Percentiles rank a stretch among this genome's conserved stretches.
phyloP scores from a whole-genome alignment of 108 stramenopile species.

The Nitzschia sp. region DNA sequence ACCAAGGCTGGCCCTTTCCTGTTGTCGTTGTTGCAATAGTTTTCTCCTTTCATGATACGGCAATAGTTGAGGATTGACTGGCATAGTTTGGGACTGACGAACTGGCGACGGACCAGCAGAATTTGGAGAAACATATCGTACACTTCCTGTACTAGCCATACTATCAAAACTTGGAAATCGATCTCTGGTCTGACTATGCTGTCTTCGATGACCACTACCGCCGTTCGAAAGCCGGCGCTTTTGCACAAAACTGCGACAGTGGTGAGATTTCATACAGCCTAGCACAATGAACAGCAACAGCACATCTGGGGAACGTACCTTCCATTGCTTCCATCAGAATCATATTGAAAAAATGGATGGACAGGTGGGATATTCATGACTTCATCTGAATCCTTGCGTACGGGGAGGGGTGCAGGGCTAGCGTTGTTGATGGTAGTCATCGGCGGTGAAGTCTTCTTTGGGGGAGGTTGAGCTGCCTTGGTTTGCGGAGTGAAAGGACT shows the following conservation, averaged over 20 bases:
- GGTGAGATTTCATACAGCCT: neutral
- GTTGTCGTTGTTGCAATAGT: slow-evolving; percentile 34
- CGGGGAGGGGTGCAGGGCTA: neutral
- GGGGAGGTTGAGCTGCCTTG: neutral
- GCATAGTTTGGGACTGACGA: slow-evolving; percentile 1
- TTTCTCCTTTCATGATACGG: slow-evolving; percentile 58
- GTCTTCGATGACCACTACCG: neutral
- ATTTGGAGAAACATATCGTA: slow-evolving; percentile 6
- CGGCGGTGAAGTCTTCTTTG: neutral
- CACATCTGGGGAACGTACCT: slow-evolving; percentile 3
- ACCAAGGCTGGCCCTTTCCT: slow-evolving; percentile 30
- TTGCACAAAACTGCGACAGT: slow-evolving; percentile 1
- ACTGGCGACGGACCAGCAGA: slow-evolving; percentile 3
- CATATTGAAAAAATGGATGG: slow-evolving; percentile 36
- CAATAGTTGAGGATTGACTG: slow-evolving; percentile 40
- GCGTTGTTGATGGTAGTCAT: slow-evolving; percentile 19
- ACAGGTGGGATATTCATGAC: slow-evolving; percentile 33
- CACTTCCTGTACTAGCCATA: slow-evolving; percentile 36
- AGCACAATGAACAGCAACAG: slow-evolving; percentile 5
- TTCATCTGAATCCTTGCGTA: slow-evolving; percentile 31
- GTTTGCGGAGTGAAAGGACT: slow-evolving; percentile 7
- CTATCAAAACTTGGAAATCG: slow-evolving; percentile 40
- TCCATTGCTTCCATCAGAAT: slow-evolving; percentile 35
- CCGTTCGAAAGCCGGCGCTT: neutral
- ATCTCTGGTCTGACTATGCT: slow-evolving; percentile 4